Percentiles rank a stretch among this genome's conserved stretches.
phyloP scores from a whole-genome alignment of 495 filamentous ascomycete species.

The Penicillium diatomitis region DNA sequence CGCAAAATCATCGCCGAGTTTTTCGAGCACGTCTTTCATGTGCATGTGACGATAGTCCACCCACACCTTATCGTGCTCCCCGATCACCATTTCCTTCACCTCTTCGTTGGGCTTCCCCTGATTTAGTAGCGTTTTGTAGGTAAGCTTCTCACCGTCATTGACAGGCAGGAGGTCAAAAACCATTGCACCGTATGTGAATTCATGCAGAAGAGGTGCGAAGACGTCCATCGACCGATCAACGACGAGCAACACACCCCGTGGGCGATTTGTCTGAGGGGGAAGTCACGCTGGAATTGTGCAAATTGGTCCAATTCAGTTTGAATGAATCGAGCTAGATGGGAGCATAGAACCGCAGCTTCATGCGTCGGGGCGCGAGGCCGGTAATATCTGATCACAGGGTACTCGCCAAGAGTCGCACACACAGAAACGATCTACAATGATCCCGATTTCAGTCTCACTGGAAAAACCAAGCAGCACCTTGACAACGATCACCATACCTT shows the following conservation, averaged over 20 bases:
- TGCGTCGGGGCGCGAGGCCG: conserved; percentile 63
- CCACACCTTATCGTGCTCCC: conserved; percentile 87
- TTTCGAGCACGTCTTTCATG: conserved; percentile 97
- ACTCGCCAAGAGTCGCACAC: conserved; percentile 77
- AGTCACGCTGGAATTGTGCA: conserved; percentile 69
- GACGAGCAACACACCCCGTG: conserved; percentile 75
- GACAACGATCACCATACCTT: conserved; percentile 49
- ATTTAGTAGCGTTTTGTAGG: conserved; percentile 70
- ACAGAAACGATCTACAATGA: conserved; percentile 61
- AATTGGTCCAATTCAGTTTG: conserved; percentile 85
- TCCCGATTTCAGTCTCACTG: conserved; percentile 16
- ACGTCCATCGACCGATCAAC: conserved; percentile 90
- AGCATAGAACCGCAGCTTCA: conserved; percentile 78
- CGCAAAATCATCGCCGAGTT: conserved; percentile 83
- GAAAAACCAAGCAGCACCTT: not conserved
- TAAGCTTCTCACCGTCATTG: conserved; percentile 77
- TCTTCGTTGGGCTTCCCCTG: conserved; percentile 57
- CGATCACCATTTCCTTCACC: conserved; percentile 82
- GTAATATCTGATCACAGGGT: conserved; percentile 87
- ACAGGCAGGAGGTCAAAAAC: conserved; percentile 85
- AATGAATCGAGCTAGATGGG: conserved; percentile 83
- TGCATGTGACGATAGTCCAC: conserved; percentile 85
- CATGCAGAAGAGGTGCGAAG: conserved; percentile 76
- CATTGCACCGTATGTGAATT: conserved; percentile 99
- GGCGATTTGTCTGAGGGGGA: conserved; percentile 69